Conservation (phyloP, 108 stramenopile species). For the Heterococcus sp. region DNA sequence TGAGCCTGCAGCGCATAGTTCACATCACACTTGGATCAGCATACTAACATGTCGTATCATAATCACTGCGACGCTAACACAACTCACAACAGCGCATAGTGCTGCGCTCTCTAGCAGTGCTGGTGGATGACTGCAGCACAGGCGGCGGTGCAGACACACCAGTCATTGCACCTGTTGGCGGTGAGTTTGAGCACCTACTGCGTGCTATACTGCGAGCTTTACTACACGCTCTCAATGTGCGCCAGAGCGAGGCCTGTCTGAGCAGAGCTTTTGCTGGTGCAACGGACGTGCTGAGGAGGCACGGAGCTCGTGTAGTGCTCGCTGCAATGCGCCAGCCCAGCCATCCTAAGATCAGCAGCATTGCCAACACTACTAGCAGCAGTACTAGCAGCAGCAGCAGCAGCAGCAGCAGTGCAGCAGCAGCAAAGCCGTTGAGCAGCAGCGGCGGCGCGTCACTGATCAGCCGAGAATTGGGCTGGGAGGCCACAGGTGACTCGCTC, state of each 20-base stretch:
- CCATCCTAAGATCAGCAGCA: too few relatives aligned
- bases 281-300: constrained; percentile 33
- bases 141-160: background rate
- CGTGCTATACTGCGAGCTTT: constrained; percentile 13
- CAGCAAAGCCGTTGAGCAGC: background rate
- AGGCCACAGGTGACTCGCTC: background rate
- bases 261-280: constrained; percentile 34
- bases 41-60: too few relatives aligned
- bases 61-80: too few relatives aligned
- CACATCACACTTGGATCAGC: too few relatives aligned
- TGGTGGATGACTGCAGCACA: background rate
- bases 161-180: background rate
- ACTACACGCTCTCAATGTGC: constrained; percentile 32
- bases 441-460: too few relatives aligned
- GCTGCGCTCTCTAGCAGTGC: background rate
- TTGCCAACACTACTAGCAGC: too few relatives aligned
- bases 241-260: constrained; percentile 36
- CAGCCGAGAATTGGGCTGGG: constrained; percentile 9
- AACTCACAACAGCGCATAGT: background rate
- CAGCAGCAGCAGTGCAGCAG: background rate
- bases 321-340: constrained; percentile 13
- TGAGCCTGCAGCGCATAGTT: too few relatives aligned
- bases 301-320: constrained; percentile 33
- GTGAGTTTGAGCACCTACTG: constrained; percentile 26
- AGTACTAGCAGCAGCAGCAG: background rate